Base-by-base conservation (phyloP, 345 rosid species). In the Corchorus olitorius region DNA sequence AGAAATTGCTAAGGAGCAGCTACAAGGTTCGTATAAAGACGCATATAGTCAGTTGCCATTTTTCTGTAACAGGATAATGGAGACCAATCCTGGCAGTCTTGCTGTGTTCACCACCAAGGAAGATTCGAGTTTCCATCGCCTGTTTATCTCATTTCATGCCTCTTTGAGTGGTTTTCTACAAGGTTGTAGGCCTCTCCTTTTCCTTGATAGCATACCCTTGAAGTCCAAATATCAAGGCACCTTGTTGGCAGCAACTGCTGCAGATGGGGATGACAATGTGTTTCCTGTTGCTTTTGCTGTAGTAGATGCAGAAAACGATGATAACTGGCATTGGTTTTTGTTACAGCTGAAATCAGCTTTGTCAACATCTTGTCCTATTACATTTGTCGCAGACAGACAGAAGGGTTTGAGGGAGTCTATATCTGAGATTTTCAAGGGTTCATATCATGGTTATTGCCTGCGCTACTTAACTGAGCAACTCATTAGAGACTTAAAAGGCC, bases 241-340 rank as follows among this genome's bases (percentile, higher is more conserved):
- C 4, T 78, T 95, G 74, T 80, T 95, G 76, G 89, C 98, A 6
- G 98, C 97, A 2, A 95, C 98, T 68, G 92, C 98, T 65, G 91
- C 89, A 4, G 98, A 95, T 82, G 99, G 91, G 33, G 82, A 91
- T 70, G 97, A 95, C 70, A 87, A 83, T 50, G 93, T 88, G 62
- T 93, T 89, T 81, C 99, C 98, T 67, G 86, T 93, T 33, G 96
- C 97, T 68, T 95, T 95, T 63, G 90, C 94, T 5, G 93, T 93
- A 35, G 93, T 92, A 6, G 99, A 93, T 81, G 84, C 89, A 6
- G 98, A 95, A 81, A 91, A 87, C 0, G 87, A 86, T 37, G 92
- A 89, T 55, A 90, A 95, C 74, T 95, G 99, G 99, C 88, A 84
- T 81, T 95, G 99, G 99, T 95, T 95, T 86, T 84, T 95, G 82